Evolutionary conservation across 2,329 filamentous ascomycete genomes (phyloP), one percentile per base, ranked within the genome.

Genomic region (Penicillium brevicompactum): DNA sequence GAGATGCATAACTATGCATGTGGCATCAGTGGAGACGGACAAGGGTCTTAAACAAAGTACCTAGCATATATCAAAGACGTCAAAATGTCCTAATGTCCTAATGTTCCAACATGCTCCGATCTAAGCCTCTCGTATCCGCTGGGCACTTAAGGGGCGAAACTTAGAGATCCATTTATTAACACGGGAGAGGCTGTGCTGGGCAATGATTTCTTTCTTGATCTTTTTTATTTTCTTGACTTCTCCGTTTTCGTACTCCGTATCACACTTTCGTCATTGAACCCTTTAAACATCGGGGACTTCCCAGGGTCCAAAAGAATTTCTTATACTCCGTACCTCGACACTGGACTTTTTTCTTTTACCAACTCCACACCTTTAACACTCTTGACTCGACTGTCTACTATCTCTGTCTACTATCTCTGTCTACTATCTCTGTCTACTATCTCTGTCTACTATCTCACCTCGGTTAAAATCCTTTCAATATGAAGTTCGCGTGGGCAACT

Each of bases 401-500:
- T 34, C 31, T 10, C 7, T 11, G 3, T 11, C 11, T 7, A 31
- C 11, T 31, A 31, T 18, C 2, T 1, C 18, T n/a, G 6, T 37
- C 34, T 14, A n/a, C 34, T n/a, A 5, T 34, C 31, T 10, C 14
- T n/a, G 6, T 37, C 34, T 14, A n/a, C 34, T n/a, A 5, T 34
- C 31, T 10, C 7, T 11, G 3, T 11, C 11, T 7, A 31, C 11
- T 31, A 31, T 18, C 2, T 1, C 18, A 40, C 22, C 40, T 10
- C 24, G 22, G 22, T 9, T 47, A 5, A 38, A 14, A 44, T 30
- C 8, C 3, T 21, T 34, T 47, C 58, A 65, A 18, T 40, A 74
- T 75, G 73, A 76, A 70, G 62, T 44, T 74, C 18, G 56, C 67
- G 1, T 62, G 60, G 47, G 56, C 61, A 43, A 61, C 69, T 31